Base-by-base conservation (phyloP, 169 alveolate genomes). In the Babesia bigemina region DNA sequence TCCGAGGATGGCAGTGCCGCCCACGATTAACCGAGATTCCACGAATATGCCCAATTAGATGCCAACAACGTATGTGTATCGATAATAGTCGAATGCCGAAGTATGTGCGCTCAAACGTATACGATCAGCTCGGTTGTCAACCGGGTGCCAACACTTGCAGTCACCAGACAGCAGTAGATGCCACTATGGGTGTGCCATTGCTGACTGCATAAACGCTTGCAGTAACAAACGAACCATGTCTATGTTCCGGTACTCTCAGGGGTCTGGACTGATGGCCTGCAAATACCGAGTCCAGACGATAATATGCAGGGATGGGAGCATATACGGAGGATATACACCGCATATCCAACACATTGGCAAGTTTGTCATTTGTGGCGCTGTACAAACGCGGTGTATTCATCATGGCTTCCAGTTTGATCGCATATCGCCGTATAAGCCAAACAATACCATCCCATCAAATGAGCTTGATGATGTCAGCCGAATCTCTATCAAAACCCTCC, bases 321-420 rank as follows among this genome's bases (percentile, higher is more conserved):
- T 19, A 39, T 13, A 19, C 21, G 22, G 22, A 39, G 53, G 48
- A 13, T 9, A 22, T 28, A 29, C 12, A 24, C 4, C 56, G 13
- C 17, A 19, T 14, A 26, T 8, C 4, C 42, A 8, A 29, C 57
- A 21, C 42, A 29, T n/a, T 36, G 14, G 17, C 10, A 42, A 3
- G 10, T 52, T 2, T 67, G 57, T 12, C 22, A 13, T 12, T 0
- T 11, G 14, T 36, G 11, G 55, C 21, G 48, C 28, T 14, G n/a
- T 67, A 9, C 11, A 47, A 0, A 66, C 60, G 59, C 29, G 72
- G 36, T 71, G 33, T 24, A 65, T 65, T 28, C 84, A 75, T 36
- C 59, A 67, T 28, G 88, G 88, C 28, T 71, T 74, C 82, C 84
- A 61, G 12, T 83, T 63, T 24, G 90, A 83, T 50, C 78, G 83